phyloP scores from a whole-genome alignment of 176 grass and related monocot genomes.

The Melocanna baccifera region DNA sequence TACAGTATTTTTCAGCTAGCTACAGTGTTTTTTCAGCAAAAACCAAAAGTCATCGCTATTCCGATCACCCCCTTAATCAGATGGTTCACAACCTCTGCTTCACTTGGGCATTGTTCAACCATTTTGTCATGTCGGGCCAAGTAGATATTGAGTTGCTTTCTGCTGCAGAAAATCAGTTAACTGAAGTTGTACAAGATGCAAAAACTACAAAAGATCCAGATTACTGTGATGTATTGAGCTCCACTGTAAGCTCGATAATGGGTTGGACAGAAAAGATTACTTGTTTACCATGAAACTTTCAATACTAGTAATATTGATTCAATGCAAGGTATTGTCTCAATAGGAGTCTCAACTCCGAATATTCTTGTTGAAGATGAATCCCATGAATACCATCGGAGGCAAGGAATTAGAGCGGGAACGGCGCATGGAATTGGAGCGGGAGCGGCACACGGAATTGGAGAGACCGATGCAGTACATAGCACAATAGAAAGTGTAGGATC shows the following conservation, averaged over 20 bases:
- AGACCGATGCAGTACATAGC: constrained; percentile 52
- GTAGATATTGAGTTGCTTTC: constrained; percentile 59
- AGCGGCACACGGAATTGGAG: too few species aligned
- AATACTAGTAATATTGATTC: constrained; percentile 58
- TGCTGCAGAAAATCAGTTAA: constrained; percentile 53
- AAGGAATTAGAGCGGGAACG: too few species aligned
- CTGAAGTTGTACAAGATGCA: constrained; percentile 74
- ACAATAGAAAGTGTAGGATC: constrained; percentile 73
- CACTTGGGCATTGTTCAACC: constrained; percentile 72
- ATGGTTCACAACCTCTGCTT: constrained; percentile 82
- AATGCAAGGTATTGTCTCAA: constrained; percentile 64
- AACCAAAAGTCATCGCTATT: too few species aligned
- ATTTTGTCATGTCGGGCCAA: constrained; percentile 59
- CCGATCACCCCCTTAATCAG: too few species aligned
- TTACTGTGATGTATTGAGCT: constrained; percentile 81
- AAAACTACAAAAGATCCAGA: constrained; percentile 67
- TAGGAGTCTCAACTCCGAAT: constrained; percentile 63
- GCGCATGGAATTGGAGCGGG: too few species aligned
- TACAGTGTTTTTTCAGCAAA: too few species aligned
- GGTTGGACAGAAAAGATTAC: constrained; percentile 70
- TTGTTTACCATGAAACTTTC: constrained; percentile 86
- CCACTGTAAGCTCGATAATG: constrained; percentile 67
- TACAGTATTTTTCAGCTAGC: too few species aligned
- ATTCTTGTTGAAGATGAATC: constrained; percentile 67
- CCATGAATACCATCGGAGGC: constrained; percentile 46